Conservation (phyloP, 1,284 basidiomycete species). For the Athelia sp. region DNA sequence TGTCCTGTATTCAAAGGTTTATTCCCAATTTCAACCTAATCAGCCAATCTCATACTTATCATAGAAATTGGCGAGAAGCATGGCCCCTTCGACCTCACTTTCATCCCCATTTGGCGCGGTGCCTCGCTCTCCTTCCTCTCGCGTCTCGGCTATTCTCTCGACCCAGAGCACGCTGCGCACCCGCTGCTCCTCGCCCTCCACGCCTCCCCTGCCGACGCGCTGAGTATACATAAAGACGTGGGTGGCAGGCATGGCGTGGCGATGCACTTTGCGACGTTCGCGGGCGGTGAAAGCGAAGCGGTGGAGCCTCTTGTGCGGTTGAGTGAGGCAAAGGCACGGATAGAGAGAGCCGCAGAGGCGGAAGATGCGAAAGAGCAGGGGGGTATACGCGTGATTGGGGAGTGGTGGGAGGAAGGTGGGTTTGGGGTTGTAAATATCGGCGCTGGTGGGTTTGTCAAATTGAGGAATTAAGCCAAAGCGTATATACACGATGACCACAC, state of each 20-base stretch:
- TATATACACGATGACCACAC: no score
- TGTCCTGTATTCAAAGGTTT: conserved; percentile 13
- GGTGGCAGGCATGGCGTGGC: conserved; percentile 29
- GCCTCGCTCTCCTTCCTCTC: background rate
- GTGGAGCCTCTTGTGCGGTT: conserved; percentile 29
- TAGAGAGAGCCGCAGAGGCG: background rate
- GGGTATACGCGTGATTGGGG: conserved; percentile 11
- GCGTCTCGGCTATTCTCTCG: background rate
- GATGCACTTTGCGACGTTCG: conserved; percentile 37
- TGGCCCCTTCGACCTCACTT: conserved; percentile 27
- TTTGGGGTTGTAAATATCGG: conserved; percentile 27
- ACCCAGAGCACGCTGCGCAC: background rate
- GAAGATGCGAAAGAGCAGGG: background rate
- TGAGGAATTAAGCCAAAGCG: no score
- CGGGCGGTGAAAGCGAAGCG: conserved; percentile 29
- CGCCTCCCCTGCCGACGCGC: conserved; percentile 23
- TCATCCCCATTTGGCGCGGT: conserved; percentile 30
- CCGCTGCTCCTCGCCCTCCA: conserved; percentile 14
- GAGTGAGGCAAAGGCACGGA: conserved; percentile 10
- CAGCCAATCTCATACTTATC: background rate
- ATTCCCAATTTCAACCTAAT: background rate
- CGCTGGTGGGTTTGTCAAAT: conserved; percentile 17
- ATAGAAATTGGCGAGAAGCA: conserved; percentile 26
- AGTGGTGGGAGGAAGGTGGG: conserved; percentile 27
- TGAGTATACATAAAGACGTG: conserved; percentile 23